Conservation (phyloP, 2,329 filamentous ascomycete species). For the Septoria petroselini region DNA sequence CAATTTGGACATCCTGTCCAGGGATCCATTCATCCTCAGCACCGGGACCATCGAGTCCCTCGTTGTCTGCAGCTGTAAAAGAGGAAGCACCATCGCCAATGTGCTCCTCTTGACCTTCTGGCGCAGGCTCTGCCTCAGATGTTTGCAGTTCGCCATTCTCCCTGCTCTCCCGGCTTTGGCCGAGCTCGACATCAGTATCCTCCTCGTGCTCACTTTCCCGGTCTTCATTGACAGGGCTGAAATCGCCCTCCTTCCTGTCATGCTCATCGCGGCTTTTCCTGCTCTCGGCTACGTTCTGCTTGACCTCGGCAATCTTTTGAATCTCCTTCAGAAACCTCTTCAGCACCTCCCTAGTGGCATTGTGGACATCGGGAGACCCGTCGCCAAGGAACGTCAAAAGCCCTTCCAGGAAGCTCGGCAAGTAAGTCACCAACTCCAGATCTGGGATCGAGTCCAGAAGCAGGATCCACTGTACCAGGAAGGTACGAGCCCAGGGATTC, state of each 20-base stretch:
- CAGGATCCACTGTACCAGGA: slow-evolving; percentile 94
- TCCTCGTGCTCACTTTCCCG: slow-evolving; percentile 7
- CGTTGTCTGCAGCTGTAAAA: slow-evolving; percentile 54
- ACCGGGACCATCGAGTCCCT: slow-evolving; percentile 32
- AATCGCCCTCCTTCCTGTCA: slow-evolving; percentile 29
- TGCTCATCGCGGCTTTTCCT: slow-evolving; percentile 60
- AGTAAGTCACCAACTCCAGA: slow-evolving; percentile 84
- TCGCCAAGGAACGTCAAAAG: slow-evolving; percentile 90
- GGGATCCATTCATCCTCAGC: slow-evolving; percentile 94
- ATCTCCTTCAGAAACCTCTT: slow-evolving; percentile 92
- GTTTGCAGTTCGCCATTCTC: slow-evolving; percentile 23
- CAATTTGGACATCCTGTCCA: slow-evolving; percentile 92
- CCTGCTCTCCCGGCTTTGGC: slow-evolving; percentile 23
- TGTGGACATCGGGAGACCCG: slow-evolving; percentile 88
- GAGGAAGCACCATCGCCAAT: slow-evolving; percentile 56
- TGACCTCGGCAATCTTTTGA: slow-evolving; percentile 87
- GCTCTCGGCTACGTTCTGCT: slow-evolving; percentile 87
- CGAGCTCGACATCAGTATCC: slow-evolving; percentile 22
- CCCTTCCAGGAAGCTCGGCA: slow-evolving; percentile 87
- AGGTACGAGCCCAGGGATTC: slow-evolving; percentile 91
- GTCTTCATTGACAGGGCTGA: slow-evolving; percentile 19
- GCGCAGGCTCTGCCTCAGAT: slow-evolving; percentile 10
- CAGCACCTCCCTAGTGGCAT: slow-evolving; percentile 80
- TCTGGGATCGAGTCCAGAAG: slow-evolving; percentile 95
- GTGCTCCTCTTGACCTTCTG: slow-evolving; percentile 38